Percentiles rank a stretch among this genome's conserved stretches.
Evolutionary conservation across 192 early-diverging fungal genomes (phyloP).

Genomic region (Rhizophagus clarus): DNA sequence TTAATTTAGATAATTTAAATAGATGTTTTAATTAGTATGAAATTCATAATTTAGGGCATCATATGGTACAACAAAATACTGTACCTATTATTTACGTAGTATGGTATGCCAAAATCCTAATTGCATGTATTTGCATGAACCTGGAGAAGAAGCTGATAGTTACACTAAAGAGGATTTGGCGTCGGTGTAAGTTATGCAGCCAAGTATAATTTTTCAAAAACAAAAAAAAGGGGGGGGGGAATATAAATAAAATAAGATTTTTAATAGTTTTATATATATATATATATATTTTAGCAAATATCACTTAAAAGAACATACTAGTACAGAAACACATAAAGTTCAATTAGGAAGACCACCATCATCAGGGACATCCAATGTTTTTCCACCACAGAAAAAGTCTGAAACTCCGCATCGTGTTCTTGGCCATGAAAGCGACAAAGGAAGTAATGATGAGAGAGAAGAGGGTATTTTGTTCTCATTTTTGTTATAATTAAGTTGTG

Average conservation of each 20-base stretch:
- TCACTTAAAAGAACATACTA: conserved; percentile 32
- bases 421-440: conserved; percentile 29
- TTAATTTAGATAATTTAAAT: background rate
- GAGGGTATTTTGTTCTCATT: conserved; percentile 34
- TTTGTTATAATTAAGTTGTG: too few species aligned
- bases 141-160: conserved; percentile 90
- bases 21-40: background rate
- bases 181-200: conserved; percentile 51
- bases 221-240: background rate
- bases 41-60: conserved; percentile 66
- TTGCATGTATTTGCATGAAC: conserved; percentile 96
- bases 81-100: conserved; percentile 90
- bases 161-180: conserved; percentile 89
- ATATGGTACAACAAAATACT: conserved; percentile 98
- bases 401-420: conserved; percentile 22
- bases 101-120: conserved; percentile 90
- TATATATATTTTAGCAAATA: conserved; percentile 35
- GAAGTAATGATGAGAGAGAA: conserved; percentile 38
- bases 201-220: background rate
- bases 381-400: conserved; percentile 34
- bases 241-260: too few species aligned
- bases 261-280: background rate
- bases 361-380: conserved; percentile 27
- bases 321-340: conserved; percentile 28
- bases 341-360: conserved; percentile 33